Evolutionary conservation across 108 stramenopile genomes (phyloP), one percentile per base, ranked within the genome.

Genomic region (Pinguiococcus pyrenoidosus): DNA sequence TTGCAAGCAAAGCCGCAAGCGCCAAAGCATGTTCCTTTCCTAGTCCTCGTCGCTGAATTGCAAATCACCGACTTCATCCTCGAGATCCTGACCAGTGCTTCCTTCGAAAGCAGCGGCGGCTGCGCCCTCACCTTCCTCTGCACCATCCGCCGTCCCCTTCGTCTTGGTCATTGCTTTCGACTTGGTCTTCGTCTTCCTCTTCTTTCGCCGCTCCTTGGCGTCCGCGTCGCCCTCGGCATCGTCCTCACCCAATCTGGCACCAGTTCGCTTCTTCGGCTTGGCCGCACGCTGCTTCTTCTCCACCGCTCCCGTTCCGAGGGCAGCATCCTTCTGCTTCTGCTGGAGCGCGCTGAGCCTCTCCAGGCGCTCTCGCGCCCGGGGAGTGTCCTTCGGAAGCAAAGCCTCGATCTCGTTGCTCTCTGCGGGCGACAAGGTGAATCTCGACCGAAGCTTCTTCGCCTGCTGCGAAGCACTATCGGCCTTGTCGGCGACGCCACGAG

Each of bases 71-170:
- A n/a, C n/a, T n/a, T n/a, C n/a, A n/a, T n/a, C n/a, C n/a, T n/a
- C n/a, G n/a, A n/a, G n/a, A n/a, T n/a, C n/a, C n/a, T n/a, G n/a
- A n/a, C n/a, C n/a, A n/a, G n/a, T n/a, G n/a, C n/a, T n/a, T n/a
- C n/a, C n/a, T n/a, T n/a, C n/a, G n/a, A n/a, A n/a, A n/a, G n/a
- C n/a, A n/a, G n/a, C n/a, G n/a, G n/a, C n/a, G n/a, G n/a, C n/a
- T n/a, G n/a, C n/a, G n/a, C n/a, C n/a, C n/a, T n/a, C n/a, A n/a
- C n/a, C n/a, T n/a, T n/a, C n/a, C n/a, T n/a, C n/a, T n/a, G n/a
- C n/a, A n/a, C n/a, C n/a, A n/a, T n/a, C n/a, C 49, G 23, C 14
- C 37, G 35, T 51, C 49, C 7, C 18, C 22, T 6, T 51, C 49
- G 8, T 51, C 50, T 10, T 51, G 37, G 20, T 4, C 10, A 1